Conservation (phyloP, 139 green algal species). For the Chlamydomonas schloesseri region DNA sequence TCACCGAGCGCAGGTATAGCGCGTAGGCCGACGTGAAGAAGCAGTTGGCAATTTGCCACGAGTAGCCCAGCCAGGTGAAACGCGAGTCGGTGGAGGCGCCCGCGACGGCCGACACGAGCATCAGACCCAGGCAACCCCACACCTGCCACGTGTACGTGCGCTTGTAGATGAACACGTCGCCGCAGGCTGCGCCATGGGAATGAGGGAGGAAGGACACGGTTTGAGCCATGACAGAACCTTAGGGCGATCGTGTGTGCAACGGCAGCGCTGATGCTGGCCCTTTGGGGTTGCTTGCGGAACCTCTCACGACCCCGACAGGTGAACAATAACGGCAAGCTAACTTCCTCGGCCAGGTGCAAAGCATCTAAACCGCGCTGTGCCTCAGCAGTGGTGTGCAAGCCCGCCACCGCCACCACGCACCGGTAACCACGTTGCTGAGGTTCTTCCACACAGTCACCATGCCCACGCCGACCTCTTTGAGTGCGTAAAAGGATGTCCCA, state of each 20-base stretch:
- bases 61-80: slow-evolving; percentile 75
- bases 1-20: slow-evolving; percentile 86
- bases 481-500: slow-evolving; percentile 83
- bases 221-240: too few species aligned
- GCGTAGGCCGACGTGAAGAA: slow-evolving; percentile 86
- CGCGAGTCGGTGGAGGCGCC: slow-evolving; percentile 86
- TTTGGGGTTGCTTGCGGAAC: too few species aligned
- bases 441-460: slow-evolving; percentile 93
- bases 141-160: slow-evolving; percentile 66
- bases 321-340: too few species aligned
- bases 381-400: too few species aligned
- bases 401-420: background rate
- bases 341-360: too few species aligned
- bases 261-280: too few species aligned
- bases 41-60: slow-evolving; percentile 89
- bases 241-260: too few species aligned
- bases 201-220: too few species aligned
- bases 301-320: too few species aligned
- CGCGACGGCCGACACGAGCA: slow-evolving; percentile 85
- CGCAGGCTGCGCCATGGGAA: slow-evolving; percentile 66
- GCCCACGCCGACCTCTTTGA: slow-evolving; percentile 72
- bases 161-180: slow-evolving; percentile 84
- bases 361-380: too few species aligned
- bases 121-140: slow-evolving; percentile 84
- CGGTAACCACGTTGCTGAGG: slow-evolving; percentile 90